Evolutionary conservation across 345 rosid species (phyloP), one percentile per base, ranked within the genome.

Genomic region (Lagerstroemia speciosa): DNA sequence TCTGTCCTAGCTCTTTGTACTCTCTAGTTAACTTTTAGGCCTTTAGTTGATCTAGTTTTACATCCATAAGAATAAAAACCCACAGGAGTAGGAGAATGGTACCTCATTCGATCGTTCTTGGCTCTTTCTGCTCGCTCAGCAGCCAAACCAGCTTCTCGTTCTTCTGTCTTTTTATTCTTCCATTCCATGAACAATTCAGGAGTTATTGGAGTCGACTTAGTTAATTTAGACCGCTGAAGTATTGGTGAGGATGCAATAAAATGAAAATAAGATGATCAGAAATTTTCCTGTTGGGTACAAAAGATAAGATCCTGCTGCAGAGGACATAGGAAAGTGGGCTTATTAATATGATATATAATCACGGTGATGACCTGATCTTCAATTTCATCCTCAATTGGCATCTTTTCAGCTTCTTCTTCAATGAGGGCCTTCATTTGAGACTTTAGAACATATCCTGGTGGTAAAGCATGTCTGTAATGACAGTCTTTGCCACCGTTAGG

Each of bases 51-150:
- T 48, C 2, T 3, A 12, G 6, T 8, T 48, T 48, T 22, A 2
- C 55, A 0, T 17, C 3, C 5, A 48, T 48, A 58, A 27, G 33
- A 12, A 5, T 58, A 8, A 12, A 29, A 14, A 34, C 61, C 29
- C 31, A 55, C 1, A 16, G 61, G 30, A 6, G 14, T 3, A 55
- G 31, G 6, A 64, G 20, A 67, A 64, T 46, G 52, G 65, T 78
- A 93, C 99, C 99, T 94, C 94, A 94, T 89, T n/a, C 97, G 89
- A 75, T 91, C 99, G 77, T 89, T 89, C 87, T 94, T 94, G 69
- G 96, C 99, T 75, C 99, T 91, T 17, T 93, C 99, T 16, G 97
- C 99, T 70, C 74, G 91, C 73, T 74, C 83, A 16, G 87, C 86
- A 75, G 91, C 96, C 80, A 93, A 83, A 74, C 93, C 83, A 2